Evolutionary conservation across 805 yeast genomes (phyloP).

Genomic region (Monosporozyma unispora): DNA sequence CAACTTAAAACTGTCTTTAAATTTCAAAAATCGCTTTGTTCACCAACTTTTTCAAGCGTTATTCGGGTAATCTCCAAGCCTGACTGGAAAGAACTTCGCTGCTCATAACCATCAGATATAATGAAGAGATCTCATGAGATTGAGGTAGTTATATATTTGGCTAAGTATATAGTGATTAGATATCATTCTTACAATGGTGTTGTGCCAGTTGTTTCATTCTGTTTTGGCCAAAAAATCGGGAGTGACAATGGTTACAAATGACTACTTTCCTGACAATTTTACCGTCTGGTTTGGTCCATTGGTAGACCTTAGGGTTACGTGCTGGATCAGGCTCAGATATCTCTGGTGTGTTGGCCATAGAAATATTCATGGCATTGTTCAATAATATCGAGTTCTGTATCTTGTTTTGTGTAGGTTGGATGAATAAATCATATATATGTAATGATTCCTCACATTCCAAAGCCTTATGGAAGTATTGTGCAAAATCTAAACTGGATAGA

Average conservation of each 20-base stretch:
- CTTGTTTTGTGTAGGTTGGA: neutral
- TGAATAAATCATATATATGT: conserved; percentile 19
- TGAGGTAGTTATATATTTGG: neutral
- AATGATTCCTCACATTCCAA: conserved; percentile 24
- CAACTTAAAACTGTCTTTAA: neutral
- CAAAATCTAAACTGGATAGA: conserved; percentile 27
- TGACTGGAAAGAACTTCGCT: no score
- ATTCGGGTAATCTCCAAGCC: neutral
- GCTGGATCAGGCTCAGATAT: neutral
- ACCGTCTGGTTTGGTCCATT: conserved; percentile 6
- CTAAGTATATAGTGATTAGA: neutral
- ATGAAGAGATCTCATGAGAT: no score
- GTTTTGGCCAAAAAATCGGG: conserved; percentile 19
- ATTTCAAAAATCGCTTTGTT: neutral
- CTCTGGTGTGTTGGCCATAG: neutral
- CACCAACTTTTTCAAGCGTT: neutral
- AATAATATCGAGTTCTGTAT: conserved; percentile 2
- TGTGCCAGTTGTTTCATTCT: conserved; percentile 14
- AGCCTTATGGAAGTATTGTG: conserved; percentile 25
- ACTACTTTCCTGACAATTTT: conserved; percentile 18
- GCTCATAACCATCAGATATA: no score
- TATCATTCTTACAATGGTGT: conserved; percentile 14
- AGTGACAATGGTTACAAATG: conserved; percentile 20
- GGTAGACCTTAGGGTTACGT: conserved; percentile 2
- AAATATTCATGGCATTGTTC: neutral